phyloP scores from a whole-genome alignment of 1,284 basidiomycete genomes.

The Ceratobasidium sp. region DNA sequence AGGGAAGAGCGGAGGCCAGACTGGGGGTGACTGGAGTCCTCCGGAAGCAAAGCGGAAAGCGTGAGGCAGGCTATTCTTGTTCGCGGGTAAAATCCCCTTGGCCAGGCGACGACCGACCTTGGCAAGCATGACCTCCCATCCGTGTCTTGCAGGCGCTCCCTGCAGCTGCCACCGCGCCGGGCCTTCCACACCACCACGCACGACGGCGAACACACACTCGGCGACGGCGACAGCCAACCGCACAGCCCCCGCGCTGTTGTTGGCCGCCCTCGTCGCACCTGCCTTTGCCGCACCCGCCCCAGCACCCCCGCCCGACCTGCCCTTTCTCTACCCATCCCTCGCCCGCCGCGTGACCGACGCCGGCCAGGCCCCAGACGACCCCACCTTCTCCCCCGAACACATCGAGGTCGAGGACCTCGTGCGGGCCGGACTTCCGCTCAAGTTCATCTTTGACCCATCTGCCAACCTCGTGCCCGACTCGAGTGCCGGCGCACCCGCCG shows the following conservation, averaged over 20 bases:
- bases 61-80: conserved; percentile 1
- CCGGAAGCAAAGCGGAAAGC: conserved; percentile 23
- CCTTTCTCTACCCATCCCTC: conserved; percentile 24
- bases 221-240: conserved; percentile 4
- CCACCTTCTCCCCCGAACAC: conserved; percentile 19
- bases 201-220: not conserved
- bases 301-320: conserved; percentile 2
- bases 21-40: not conserved
- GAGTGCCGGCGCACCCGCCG: not conserved
- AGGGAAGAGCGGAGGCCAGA: not conserved
- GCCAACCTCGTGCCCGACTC: not conserved
- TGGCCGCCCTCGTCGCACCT: conserved; percentile 24
- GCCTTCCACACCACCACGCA: conserved; percentile 10
- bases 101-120: conserved; percentile 31
- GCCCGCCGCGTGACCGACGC: conserved; percentile 20
- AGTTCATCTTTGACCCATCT: conserved; percentile 13
- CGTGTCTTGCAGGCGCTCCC: conserved; percentile 8
- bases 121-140: conserved; percentile 22
- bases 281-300: conserved; percentile 14
- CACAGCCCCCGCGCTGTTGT: conserved; percentile 25
- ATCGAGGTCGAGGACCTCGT: conserved; percentile 30
- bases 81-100: conserved; percentile 6
- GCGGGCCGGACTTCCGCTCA: conserved; percentile 1
- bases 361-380: conserved; percentile 37
- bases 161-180: conserved; percentile 31